Conservation (phyloP, 2,329 filamentous ascomycete genomes). For the Teratosphaeriaceae sp. region DNA sequence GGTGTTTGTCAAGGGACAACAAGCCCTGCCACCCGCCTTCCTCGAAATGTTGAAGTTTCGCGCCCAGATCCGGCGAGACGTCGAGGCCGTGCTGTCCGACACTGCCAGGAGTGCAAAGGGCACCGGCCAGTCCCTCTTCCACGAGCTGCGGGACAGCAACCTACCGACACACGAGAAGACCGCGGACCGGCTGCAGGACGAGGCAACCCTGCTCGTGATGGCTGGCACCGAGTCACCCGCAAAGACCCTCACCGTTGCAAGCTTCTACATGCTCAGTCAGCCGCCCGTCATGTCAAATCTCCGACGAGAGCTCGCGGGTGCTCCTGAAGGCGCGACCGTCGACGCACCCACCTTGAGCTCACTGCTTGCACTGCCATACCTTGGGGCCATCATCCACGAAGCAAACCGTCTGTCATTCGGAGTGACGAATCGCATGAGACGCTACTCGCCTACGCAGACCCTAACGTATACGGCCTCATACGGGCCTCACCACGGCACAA, state of each 20-base stretch:
- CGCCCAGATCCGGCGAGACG: constrained; percentile 15
- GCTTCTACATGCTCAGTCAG: constrained; percentile 18
- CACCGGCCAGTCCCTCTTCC: constrained; percentile 20
- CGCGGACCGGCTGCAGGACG: constrained; percentile 15
- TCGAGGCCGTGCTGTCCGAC: constrained; percentile 20
- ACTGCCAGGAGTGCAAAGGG: constrained; percentile 11
- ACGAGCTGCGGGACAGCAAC: constrained; percentile 15
- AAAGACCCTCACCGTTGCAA: constrained; percentile 19
- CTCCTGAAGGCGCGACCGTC: neutral
- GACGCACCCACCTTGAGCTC: constrained; percentile 1
- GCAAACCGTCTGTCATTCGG: constrained; percentile 7
- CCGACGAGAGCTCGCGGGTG: constrained; percentile 15
- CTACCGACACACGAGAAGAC: constrained; percentile 17
- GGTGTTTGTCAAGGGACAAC: constrained; percentile 16
- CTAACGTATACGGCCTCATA: constrained; percentile 24
- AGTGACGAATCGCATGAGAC: neutral
- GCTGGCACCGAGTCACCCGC: constrained; percentile 25
- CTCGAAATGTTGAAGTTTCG: constrained; percentile 21
- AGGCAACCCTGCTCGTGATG: constrained; percentile 19
- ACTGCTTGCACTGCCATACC: constrained; percentile 16
- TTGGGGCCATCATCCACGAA: constrained; percentile 16
- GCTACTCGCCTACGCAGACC: neutral
- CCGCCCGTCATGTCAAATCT: constrained; percentile 17
- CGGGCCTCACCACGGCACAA: constrained; percentile 17
- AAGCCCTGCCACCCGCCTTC: constrained; percentile 6